Percentiles rank a stretch among this genome's conserved stretches.
These are phyloP conservation scores for Chaetoscypha palmicola DNA, from an alignment of 2,329 filamentous ascomycete genomes.

Conservation along the genomic window DNA sequence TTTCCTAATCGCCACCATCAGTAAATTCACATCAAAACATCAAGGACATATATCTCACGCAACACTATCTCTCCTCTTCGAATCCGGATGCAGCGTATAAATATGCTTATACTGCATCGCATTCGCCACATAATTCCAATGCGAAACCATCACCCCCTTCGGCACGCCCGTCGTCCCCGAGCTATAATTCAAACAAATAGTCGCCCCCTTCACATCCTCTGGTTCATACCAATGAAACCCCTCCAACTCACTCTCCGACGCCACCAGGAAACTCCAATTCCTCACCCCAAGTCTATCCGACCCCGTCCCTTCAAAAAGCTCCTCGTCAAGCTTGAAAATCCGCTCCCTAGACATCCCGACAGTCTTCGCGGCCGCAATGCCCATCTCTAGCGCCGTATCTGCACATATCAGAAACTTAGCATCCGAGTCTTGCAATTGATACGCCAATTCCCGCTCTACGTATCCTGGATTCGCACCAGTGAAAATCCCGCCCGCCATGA, in stretches of 20 bases:
- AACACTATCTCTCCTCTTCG: conserved; percentile 66
- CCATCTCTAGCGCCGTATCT: conserved; percentile 51
- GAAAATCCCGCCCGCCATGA: conserved; percentile 75
- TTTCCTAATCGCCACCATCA: too few relatives aligned
- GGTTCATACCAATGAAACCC: conserved; percentile 52
- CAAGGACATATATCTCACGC: too few relatives aligned
- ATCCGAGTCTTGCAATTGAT: conserved; percentile 66
- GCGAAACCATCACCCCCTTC: conserved; percentile 65
- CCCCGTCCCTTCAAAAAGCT: conserved; percentile 37
- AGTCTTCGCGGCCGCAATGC: conserved; percentile 56
- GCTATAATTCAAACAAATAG: conserved; percentile 73
- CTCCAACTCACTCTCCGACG: conserved; percentile 42
- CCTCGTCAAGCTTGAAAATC: conserved; percentile 61
- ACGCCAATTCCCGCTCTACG: conserved; percentile 63
- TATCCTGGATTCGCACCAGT: conserved; percentile 68
- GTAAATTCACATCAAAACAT: too few relatives aligned
- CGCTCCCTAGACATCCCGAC: conserved; percentile 46
- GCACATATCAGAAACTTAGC: conserved; percentile 62
- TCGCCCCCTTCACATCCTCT: conserved; percentile 31
- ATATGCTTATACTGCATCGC: conserved; percentile 41
- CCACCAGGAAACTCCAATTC: conserved; percentile 60
- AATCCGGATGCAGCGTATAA: conserved; percentile 51
- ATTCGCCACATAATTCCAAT: conserved; percentile 21
- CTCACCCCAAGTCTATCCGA: conserved; percentile 36
- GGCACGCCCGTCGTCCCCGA: conserved; percentile 76